Base-by-base conservation (phyloP, 1,139 yeast genomes). In the Scheffersomyces quercinus region DNA sequence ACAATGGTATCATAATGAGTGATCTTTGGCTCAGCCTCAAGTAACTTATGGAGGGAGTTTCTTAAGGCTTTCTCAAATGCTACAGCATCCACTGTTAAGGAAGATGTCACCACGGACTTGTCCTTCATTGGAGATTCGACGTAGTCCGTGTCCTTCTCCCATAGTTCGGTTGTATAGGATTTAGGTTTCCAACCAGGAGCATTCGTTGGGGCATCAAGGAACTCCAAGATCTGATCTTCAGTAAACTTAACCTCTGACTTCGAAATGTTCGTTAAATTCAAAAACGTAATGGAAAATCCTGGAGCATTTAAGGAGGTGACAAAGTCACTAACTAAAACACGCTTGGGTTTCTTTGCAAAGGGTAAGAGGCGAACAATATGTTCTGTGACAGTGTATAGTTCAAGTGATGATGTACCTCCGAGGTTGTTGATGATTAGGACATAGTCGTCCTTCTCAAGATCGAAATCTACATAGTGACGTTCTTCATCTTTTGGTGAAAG, bases 251-350 rank as follows among this genome's bases (percentile, higher is more conserved):
- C 59, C 5, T 67, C 60, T 8, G 74, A 64, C 11, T 59, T 60
- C 4, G 49, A 49, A 14, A 62, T 55, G 36, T 75, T 74, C 0
- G 88, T 65, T 38, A 79, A 81, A 58, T 88, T 88, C 54, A 89
- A 70, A 42, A 89, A 69, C 3, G 96, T 86, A 46, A 89, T 75
- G 29, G 95, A 84, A 63, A 89, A 88, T 1, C 97, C 97, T n/a
- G 95, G 93, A 11, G 96, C 89, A 60, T 86, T 88, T 51, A 89
- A 77, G 1, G 96, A 89, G 2, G 97, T 86, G 60, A 88, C 90
- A 59, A 86, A 82, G 37, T 89, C 82, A 37, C 95, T 89, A 1
- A 83, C 78, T 44, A 82, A 77, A 9, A 83, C 75, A 55, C 96
- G 76, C 33, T 70, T 75, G 4, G 96, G 96, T 42, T 50, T 59